Conservation (phyloP, 176 grass and related monocot species). For the Avena sativa region DNA sequence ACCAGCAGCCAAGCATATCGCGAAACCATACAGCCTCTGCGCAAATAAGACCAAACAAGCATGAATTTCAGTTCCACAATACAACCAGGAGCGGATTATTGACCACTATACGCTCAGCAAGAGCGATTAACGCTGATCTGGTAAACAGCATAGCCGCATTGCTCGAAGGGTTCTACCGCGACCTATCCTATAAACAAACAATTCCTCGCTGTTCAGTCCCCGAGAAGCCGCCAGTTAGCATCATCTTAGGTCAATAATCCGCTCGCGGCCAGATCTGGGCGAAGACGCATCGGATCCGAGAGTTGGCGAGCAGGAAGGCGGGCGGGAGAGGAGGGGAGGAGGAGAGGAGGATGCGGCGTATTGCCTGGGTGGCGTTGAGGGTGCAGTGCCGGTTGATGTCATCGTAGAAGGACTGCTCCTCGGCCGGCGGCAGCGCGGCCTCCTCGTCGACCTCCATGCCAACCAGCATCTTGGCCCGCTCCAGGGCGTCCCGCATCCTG, state of each 20-base stretch:
- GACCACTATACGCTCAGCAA: not conserved
- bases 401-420: constrained; percentile 90
- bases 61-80: constrained; percentile 36
- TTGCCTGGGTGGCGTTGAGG: constrained; percentile 82
- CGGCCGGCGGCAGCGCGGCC: constrained; percentile 55
- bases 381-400: constrained; percentile 92
- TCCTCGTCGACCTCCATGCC: constrained; percentile 95
- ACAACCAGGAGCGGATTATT: too few relatives aligned
- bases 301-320: not conserved
- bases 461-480: constrained; percentile 98
- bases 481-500: constrained; percentile 79
- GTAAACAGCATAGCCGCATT: constrained; percentile 4
- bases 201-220: not conserved
- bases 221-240: not conserved
- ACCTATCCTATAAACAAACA: not conserved
- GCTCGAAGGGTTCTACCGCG: not conserved
- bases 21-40: constrained; percentile 94
- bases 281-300: constrained; percentile 9
- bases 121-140: not conserved
- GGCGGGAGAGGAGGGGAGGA: not conserved
- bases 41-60: constrained; percentile 20
- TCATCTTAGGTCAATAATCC: not conserved
- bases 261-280: constrained; percentile 40
- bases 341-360: not conserved
- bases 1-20: constrained; percentile 84